Conservation (phyloP, 345 rosid genomes). For the Acer campestre region DNA sequence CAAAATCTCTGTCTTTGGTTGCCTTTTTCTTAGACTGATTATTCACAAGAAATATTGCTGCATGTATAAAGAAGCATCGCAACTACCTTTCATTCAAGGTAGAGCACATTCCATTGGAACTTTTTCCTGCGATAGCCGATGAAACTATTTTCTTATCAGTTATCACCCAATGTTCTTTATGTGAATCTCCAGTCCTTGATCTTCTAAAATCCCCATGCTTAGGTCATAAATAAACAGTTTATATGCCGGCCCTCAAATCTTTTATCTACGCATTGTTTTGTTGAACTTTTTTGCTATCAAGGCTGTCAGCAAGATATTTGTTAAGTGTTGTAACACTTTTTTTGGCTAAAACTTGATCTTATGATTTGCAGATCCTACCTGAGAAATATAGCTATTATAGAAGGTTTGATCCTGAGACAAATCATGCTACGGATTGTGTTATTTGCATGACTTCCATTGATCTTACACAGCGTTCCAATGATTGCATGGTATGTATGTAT, state of each 20-base stretch:
- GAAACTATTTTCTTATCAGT: background rate
- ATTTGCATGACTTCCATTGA: conserved; percentile 95
- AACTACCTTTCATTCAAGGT: background rate
- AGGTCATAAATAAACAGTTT: background rate
- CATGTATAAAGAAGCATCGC: background rate
- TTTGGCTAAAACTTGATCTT: conserved; percentile 1
- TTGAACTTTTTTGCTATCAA: background rate
- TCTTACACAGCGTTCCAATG: conserved; percentile 56
- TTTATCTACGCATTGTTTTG: background rate
- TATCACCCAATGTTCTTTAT: background rate
- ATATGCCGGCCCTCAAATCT: background rate
- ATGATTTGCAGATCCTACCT: conserved; percentile 71
- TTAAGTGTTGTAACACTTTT: background rate
- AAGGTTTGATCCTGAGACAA: conserved; percentile 56
- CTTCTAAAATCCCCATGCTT: background rate
- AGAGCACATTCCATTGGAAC: background rate
- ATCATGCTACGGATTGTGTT: conserved; percentile 73
- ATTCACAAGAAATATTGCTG: background rate
- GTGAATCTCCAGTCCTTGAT: background rate
- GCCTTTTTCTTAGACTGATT: background rate
- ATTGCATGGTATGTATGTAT: conserved; percentile 82
- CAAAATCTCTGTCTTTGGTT: background rate
- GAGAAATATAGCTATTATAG: conserved; percentile 92
- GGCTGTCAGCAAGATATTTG: background rate
- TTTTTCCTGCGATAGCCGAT: background rate